Evolutionary conservation across 306 rosid species (phyloP).

Genomic region (Vigna reflexopilosa): DNA sequence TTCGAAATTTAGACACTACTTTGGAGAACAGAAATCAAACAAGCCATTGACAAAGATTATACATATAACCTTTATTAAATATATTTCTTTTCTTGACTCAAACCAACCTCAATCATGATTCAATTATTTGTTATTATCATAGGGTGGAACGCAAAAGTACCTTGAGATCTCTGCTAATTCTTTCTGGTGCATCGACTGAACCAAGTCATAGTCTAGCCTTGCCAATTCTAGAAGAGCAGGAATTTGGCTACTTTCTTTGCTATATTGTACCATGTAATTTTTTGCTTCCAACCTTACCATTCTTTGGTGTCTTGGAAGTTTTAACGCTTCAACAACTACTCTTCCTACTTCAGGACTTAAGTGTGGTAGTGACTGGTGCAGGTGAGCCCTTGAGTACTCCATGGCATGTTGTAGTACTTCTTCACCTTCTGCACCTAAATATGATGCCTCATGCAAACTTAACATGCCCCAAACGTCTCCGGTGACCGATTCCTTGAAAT

Average conservation of each 20-base stretch:
- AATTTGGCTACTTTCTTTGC: background rate
- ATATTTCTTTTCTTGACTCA: background rate
- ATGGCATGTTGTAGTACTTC: slow-evolving; percentile 40
- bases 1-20: background rate
- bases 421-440: slow-evolving; percentile 46
- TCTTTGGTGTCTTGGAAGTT: slow-evolving; percentile 52
- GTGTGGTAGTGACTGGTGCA: slow-evolving; percentile 27
- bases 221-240: slow-evolving; percentile 46
- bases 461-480: slow-evolving; percentile 51
- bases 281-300: slow-evolving; percentile 51
- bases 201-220: slow-evolving; percentile 45
- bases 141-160: slow-evolving; percentile 11
- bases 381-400: slow-evolving; percentile 43
- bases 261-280: slow-evolving; percentile 48
- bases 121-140: background rate
- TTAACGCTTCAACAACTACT: slow-evolving; percentile 24
- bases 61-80: background rate
- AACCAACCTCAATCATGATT: background rate
- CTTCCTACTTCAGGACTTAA: slow-evolving; percentile 11
- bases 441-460: slow-evolving; percentile 54
- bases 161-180: slow-evolving; percentile 55
- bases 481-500: slow-evolving; percentile 44
- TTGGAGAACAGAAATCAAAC: background rate
- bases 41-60: background rate
- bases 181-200: slow-evolving; percentile 48